Percentiles rank a stretch among this genome's conserved stretches.
These are phyloP conservation scores for Taxillus chinensis DNA, from an alignment of 164 flowering plant genomes.

Conservation along the genomic window DNA sequence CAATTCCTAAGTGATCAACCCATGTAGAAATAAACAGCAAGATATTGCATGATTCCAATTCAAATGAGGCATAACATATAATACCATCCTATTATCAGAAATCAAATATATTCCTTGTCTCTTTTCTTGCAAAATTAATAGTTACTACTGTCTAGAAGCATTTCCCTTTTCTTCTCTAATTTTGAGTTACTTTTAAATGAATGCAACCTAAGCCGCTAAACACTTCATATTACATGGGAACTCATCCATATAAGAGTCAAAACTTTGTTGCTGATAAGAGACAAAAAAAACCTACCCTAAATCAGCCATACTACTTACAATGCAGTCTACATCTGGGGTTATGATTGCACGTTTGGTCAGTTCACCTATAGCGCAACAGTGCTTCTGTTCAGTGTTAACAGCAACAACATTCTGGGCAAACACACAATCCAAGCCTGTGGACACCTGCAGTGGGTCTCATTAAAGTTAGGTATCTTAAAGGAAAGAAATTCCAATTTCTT, in stretches of 20 bases:
- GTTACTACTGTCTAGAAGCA: background rate
- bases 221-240: background rate
- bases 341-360: constrained; percentile 40
- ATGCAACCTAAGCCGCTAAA: background rate
- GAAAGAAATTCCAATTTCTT: background rate
- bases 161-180: background rate
- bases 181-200: background rate
- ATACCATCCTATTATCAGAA: no score
- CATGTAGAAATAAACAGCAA: no score
- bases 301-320: constrained; percentile 23
- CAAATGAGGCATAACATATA: no score
- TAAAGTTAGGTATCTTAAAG: background rate
- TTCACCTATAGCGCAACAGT: constrained; percentile 44
- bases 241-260: background rate
- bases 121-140: background rate
- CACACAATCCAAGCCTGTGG: constrained; percentile 36
- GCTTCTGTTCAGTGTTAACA: constrained; percentile 35
- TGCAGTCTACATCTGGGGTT: constrained; percentile 51
- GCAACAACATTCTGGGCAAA: constrained; percentile 59
- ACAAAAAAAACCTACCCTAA: constrained; percentile 12
- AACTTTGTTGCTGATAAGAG: background rate
- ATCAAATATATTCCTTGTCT: background rate
- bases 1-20: no score
- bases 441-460: constrained; percentile 30
- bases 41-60: no score